Conservation (phyloP, 208 protist genomes). For the Trypanosomatidae sp. region DNA sequence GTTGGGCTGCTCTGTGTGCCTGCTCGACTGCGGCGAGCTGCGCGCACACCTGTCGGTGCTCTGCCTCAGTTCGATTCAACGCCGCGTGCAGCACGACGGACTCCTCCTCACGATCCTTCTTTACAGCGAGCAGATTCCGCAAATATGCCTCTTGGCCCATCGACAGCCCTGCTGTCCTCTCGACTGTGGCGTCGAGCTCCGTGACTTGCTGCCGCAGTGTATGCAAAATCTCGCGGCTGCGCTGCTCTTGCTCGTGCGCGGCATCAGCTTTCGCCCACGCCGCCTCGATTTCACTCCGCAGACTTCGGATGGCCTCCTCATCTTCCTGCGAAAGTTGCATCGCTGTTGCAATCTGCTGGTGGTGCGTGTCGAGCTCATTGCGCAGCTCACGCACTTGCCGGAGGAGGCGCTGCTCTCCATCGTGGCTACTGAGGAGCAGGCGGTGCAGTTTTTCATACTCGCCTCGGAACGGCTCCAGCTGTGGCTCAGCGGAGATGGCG, state of each 20-base stretch:
- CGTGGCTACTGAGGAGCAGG: slow-evolving; percentile 96
- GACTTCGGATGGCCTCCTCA: slow-evolving; percentile 91
- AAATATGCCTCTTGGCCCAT: slow-evolving; percentile 95
- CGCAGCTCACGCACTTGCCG: slow-evolving; percentile 94
- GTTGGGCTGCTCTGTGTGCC: slow-evolving; percentile 15
- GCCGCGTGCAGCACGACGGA: slow-evolving; percentile 65
- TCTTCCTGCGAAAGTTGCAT: slow-evolving; percentile 97
- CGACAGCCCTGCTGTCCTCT: slow-evolving; percentile 92
- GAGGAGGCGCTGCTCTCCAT: slow-evolving; percentile 97
- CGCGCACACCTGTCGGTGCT: slow-evolving; percentile 50
- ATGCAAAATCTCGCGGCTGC: slow-evolving; percentile 94
- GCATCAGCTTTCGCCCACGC: slow-evolving; percentile 98
- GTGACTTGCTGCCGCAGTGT: slow-evolving; percentile 95
- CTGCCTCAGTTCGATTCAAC: slow-evolving; percentile 53
- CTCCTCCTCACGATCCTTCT: slow-evolving; percentile 94
- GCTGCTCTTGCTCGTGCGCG: slow-evolving; percentile 96
- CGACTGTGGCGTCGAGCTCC: slow-evolving; percentile 93
- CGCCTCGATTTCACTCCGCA: slow-evolving; percentile 96
- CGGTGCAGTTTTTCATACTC: slow-evolving; percentile 99
- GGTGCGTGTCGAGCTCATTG: slow-evolving; percentile 94
- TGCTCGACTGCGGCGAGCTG: slow-evolving; percentile 8
- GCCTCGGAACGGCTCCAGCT: slow-evolving; percentile 93
- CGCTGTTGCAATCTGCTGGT: slow-evolving; percentile 96
- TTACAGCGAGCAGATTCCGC: slow-evolving; percentile 92
- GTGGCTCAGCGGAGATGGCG: slow-evolving; percentile 93